Conservation (phyloP, 345 rosid species). For the Euphorbia peplus region DNA sequence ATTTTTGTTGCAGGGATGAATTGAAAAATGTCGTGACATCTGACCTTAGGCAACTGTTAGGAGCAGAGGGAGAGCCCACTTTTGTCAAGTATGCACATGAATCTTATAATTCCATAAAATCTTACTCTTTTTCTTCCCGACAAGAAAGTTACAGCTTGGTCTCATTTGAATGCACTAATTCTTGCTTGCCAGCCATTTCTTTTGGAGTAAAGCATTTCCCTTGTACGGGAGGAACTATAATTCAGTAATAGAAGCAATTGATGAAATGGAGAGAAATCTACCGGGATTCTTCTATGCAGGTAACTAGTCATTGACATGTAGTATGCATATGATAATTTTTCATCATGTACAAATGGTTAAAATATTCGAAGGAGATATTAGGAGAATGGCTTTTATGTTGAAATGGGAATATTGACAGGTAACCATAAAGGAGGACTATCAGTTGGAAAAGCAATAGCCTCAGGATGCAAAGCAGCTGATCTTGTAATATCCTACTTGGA, state of each 20-base stretch:
- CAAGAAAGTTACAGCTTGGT: not conserved
- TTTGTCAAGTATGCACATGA: slow-evolving; percentile 61
- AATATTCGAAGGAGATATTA: too few species aligned
- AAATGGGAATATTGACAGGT: too few species aligned
- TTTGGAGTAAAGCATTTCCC: slow-evolving; percentile 91
- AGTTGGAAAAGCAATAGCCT: slow-evolving; percentile 75
- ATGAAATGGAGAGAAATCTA: slow-evolving; percentile 73
- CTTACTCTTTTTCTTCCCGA: slow-evolving; percentile 7
- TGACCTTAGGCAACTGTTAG: slow-evolving; percentile 74
- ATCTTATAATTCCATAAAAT: not conserved
- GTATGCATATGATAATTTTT: not conserved
- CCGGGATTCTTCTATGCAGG: slow-evolving; percentile 98
- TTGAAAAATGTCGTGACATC: slow-evolving; percentile 73
- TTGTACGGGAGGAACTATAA: slow-evolving; percentile 66
- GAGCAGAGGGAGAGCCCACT: slow-evolving; percentile 86
- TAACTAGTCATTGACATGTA: slow-evolving; percentile 22
- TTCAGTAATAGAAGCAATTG: slow-evolving; percentile 61
- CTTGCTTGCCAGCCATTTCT: slow-evolving; percentile 61
- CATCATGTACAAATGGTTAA: too few species aligned
- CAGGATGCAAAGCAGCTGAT: slow-evolving; percentile 92
- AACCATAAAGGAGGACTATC: slow-evolving; percentile 87
- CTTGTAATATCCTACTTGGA: slow-evolving; percentile 71
- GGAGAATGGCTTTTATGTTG: not conserved
- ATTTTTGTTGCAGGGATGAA: slow-evolving; percentile 49
- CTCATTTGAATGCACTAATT: not conserved